Conservation (phyloP, 2,329 filamentous ascomycete species). For the Nemania sp. region DNA sequence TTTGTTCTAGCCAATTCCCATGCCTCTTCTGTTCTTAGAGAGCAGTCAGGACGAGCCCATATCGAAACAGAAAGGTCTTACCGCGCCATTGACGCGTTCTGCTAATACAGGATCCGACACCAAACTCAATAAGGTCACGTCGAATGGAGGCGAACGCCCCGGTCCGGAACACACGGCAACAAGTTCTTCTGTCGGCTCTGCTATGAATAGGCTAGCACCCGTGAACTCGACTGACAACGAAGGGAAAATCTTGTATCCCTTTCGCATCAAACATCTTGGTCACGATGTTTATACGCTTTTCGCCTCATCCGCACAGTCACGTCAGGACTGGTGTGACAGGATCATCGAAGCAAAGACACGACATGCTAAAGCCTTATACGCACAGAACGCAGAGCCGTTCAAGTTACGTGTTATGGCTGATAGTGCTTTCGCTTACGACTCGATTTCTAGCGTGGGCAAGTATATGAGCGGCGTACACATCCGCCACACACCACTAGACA, state of each 20-base stretch:
- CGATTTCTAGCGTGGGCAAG: slow-evolving; percentile 61
- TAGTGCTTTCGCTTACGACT: slow-evolving; percentile 83
- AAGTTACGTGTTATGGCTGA: slow-evolving; percentile 89
- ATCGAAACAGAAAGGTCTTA: slow-evolving; percentile 78
- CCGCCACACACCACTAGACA: slow-evolving; percentile 86
- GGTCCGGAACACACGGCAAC: slow-evolving; percentile 71
- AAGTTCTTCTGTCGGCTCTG: slow-evolving; percentile 64
- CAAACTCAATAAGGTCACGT: slow-evolving; percentile 60
- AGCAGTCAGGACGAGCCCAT: slow-evolving; percentile 91
- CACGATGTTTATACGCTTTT: slow-evolving; percentile 93
- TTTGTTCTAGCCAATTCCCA: slow-evolving; percentile 75
- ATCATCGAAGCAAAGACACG: slow-evolving; percentile 94
- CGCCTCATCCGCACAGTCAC: slow-evolving; percentile 73
- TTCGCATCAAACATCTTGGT: slow-evolving; percentile 93
- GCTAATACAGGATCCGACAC: slow-evolving; percentile 64
- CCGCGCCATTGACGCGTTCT: slow-evolving; percentile 62
- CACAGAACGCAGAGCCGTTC: slow-evolving; percentile 96
- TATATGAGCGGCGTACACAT: slow-evolving; percentile 71
- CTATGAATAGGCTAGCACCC: slow-evolving; percentile 48
- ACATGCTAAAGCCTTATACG: slow-evolving; percentile 84
- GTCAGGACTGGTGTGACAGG: slow-evolving; percentile 89
- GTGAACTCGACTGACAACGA: slow-evolving; percentile 68
- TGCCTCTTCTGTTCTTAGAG: slow-evolving; percentile 92
- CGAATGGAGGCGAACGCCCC: slow-evolving; percentile 58
- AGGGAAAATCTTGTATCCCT: slow-evolving; percentile 87